phyloP scores from a whole-genome alignment of 176 grass and related monocot genomes.

The Themeda triandra region DNA sequence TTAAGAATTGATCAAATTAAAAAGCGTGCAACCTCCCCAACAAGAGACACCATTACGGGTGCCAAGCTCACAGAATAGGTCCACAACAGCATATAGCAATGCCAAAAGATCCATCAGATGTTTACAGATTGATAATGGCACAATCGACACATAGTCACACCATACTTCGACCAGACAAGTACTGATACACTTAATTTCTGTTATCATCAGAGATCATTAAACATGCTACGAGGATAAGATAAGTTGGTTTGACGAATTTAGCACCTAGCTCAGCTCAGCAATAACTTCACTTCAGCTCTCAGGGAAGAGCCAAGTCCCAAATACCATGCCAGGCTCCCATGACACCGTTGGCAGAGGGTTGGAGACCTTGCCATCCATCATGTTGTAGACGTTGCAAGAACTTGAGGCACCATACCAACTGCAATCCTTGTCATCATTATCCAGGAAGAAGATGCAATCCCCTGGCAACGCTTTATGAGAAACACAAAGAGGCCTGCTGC shows the following conservation, averaged over 20 bases:
- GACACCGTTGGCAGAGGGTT: not conserved
- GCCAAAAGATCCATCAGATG: not conserved
- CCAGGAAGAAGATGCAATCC: not conserved
- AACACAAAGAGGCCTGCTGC: not conserved
- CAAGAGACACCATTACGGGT: not conserved
- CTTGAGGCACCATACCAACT: not conserved
- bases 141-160: not conserved
- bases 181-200: not conserved
- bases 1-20: too few relatives aligned
- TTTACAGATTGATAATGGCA: not conserved
- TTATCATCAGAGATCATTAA: not conserved
- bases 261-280: not conserved
- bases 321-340: not conserved
- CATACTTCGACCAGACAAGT: not conserved
- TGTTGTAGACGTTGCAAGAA: not conserved
- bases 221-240: not conserved
- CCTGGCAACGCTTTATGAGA: not conserved
- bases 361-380: not conserved
- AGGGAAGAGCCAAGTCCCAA: not conserved
- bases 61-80: not conserved
- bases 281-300: not conserved
- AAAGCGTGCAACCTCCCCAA: not conserved
- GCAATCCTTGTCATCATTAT: not conserved
- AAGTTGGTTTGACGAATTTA: too few relatives aligned
- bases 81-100: not conserved